Conservation (phyloP, 2,329 filamentous ascomycete genomes). For the Acarospora socialis region DNA sequence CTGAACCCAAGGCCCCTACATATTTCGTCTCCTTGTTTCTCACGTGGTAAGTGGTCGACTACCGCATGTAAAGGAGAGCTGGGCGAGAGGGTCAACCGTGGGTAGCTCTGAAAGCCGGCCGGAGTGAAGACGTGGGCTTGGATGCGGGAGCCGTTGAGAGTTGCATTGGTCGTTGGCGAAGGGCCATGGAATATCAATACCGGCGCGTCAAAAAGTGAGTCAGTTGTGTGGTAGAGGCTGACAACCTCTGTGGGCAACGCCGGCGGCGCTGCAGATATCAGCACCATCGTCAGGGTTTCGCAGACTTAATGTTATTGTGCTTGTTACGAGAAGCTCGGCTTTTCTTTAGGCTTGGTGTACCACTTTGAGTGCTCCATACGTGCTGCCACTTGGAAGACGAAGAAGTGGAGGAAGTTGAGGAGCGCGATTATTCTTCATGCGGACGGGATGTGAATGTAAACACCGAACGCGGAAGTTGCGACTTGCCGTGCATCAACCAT, state of each 20-base stretch:
- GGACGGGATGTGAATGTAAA: too few relatives aligned
- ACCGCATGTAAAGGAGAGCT: slow-evolving; percentile 83
- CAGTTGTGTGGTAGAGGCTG: slow-evolving; percentile 76
- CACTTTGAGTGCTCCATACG: too few relatives aligned
- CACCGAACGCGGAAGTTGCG: too few relatives aligned
- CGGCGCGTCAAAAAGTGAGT: slow-evolving; percentile 68
- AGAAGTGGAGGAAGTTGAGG: too few relatives aligned
- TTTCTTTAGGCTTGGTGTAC: too few relatives aligned
- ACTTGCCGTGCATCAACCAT: too few relatives aligned
- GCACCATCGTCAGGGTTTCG: slow-evolving; percentile 11
- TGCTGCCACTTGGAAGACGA: too few relatives aligned
- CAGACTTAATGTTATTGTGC: too few relatives aligned
- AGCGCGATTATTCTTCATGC: too few relatives aligned
- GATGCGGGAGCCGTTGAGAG: slow-evolving; percentile 78
- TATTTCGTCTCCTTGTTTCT: slow-evolving; percentile 90
- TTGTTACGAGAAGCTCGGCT: too few relatives aligned
- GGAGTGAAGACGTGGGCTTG: slow-evolving; percentile 86
- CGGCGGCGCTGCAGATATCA: slow-evolving; percentile 38
- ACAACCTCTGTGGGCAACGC: slow-evolving; percentile 66
- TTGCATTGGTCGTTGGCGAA: slow-evolving; percentile 76
- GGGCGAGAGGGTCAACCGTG: slow-evolving; percentile 82
- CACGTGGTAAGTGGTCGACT: slow-evolving; percentile 77
- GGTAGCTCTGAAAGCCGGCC: slow-evolving; percentile 78
- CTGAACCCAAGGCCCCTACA: slow-evolving; percentile 85
- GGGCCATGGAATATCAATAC: slow-evolving; percentile 86